Percentiles rank a stretch among this genome's conserved stretches.
These are phyloP conservation scores for Cercophora newfieldiana DNA, from an alignment of 495 filamentous ascomycete species.

Conservation along the genomic window DNA sequence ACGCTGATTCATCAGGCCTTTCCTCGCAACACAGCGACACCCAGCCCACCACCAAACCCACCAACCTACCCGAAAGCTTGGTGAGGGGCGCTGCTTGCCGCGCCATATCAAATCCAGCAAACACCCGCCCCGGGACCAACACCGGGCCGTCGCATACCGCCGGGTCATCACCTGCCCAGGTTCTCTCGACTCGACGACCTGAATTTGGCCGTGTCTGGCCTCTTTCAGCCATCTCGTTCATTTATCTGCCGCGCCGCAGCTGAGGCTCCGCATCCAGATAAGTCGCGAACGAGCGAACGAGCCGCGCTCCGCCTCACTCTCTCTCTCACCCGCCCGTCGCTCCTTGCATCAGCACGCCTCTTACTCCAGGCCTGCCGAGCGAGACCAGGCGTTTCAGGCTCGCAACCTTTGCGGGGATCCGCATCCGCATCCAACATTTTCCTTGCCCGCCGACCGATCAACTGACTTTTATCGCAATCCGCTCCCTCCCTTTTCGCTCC, in stretches of 20 bases:
- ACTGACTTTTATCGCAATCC: background rate
- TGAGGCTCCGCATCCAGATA: slow-evolving; percentile 14
- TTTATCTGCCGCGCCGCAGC: slow-evolving; percentile 27
- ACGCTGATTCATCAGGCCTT: slow-evolving; percentile 32
- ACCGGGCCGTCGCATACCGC: slow-evolving; percentile 21
- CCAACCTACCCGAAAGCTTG: background rate
- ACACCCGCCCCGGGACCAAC: background rate
- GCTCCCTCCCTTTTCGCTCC: background rate
- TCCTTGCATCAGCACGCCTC: slow-evolving; percentile 3
- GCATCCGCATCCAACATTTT: slow-evolving; percentile 16
- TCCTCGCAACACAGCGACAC: background rate
- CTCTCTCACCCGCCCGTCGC: background rate
- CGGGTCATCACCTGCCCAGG: slow-evolving; percentile 4
- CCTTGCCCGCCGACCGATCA: background rate
- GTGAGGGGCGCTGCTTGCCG: slow-evolving; percentile 3
- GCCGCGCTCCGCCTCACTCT: slow-evolving; percentile 1
- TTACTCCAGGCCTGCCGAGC: slow-evolving; percentile 14
- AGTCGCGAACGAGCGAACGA: slow-evolving; percentile 9
- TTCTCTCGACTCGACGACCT: slow-evolving; percentile 2
- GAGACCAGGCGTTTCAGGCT: slow-evolving; percentile 18
- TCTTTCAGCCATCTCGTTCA: slow-evolving; percentile 21
- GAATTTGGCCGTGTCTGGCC: slow-evolving; percentile 5
- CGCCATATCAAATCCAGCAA: slow-evolving; percentile 10
- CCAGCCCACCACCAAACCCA: background rate
- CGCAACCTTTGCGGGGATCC: slow-evolving; percentile 14